Percentiles rank a stretch among this genome's conserved stretches.
Evolutionary conservation across 768 basidiomycete species (phyloP).

Genomic region (Trametes coccinea): DNA sequence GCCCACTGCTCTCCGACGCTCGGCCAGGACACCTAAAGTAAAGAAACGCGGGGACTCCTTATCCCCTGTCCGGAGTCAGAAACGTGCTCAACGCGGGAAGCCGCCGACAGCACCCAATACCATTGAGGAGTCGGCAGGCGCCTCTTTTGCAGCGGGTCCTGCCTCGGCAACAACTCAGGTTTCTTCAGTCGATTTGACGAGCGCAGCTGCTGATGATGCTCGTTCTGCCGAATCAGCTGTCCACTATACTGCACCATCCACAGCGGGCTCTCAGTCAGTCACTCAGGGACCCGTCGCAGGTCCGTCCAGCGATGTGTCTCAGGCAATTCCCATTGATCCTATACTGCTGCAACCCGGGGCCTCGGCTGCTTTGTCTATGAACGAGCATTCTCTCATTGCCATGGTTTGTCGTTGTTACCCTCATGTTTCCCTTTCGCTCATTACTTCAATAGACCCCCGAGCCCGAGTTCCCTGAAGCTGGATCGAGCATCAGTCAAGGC

Average conservation of each 20-base stretch:
- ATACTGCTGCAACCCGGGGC: background rate
- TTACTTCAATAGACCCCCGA: conserved; percentile 7
- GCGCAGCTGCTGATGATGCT: too few species aligned
- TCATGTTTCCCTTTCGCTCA: background rate
- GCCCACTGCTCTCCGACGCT: conserved; percentile 6
- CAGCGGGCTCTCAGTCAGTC: too few species aligned
- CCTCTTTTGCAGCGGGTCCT: too few species aligned
- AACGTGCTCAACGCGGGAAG: background rate
- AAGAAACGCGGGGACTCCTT: conserved; percentile 10
- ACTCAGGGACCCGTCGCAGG: too few species aligned
- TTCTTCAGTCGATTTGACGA: too few species aligned
- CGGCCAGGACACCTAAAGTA: conserved; percentile 7
- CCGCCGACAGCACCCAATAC: background rate
- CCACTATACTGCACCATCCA: too few species aligned
- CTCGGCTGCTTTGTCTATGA: background rate
- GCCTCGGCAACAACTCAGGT: too few species aligned
- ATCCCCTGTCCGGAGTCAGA: background rate
- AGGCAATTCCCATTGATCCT: conserved; percentile 14
- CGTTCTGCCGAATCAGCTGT: too few species aligned
- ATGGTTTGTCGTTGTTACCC: conserved; percentile 7
- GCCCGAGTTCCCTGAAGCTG: background rate
- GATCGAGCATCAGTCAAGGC: background rate
- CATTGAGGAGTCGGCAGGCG: too few species aligned
- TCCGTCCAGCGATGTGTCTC: background rate
- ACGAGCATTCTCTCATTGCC: conserved; percentile 3